phyloP scores from a whole-genome alignment of 2,329 filamentous ascomycete genomes.

The Juglanconis oblonga region DNA sequence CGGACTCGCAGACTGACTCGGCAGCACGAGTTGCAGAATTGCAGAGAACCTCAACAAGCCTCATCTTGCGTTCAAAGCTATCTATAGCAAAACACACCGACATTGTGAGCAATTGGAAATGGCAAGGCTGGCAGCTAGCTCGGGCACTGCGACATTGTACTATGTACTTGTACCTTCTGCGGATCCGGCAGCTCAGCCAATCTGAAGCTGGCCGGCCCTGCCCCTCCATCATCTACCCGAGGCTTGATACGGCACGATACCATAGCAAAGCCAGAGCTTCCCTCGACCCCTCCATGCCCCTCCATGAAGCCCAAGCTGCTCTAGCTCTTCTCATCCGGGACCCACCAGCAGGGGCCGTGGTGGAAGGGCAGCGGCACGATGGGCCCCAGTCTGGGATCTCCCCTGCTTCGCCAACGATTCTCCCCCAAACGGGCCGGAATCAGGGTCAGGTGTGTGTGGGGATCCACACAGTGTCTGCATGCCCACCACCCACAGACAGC shows the following conservation, averaged over 20 bases:
- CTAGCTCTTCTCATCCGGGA: neutral
- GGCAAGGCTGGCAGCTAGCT: constrained; percentile 5
- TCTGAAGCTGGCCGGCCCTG: constrained; percentile 9
- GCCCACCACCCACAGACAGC: neutral
- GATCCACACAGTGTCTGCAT: constrained; percentile 13
- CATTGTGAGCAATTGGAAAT: constrained; percentile 13
- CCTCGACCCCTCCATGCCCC: constrained; percentile 18
- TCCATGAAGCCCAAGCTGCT: constrained; percentile 11
- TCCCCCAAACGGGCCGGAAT: neutral
- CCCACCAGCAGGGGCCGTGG: neutral
- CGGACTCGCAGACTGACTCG: too few relatives aligned
- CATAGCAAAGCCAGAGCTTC: constrained; percentile 4
- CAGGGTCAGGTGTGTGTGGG: constrained; percentile 2
- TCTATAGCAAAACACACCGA: constrained; percentile 11
- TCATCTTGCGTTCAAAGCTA: neutral
- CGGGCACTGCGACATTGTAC: constrained; percentile 4
- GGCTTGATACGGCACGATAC: constrained; percentile 11
- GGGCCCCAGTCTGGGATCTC: neutral
- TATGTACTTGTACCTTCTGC: neutral
- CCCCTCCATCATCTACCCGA: constrained; percentile 13
- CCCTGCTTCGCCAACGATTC: neutral
- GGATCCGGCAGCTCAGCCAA: constrained; percentile 11
- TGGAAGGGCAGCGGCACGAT: neutral
- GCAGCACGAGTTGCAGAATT: neutral
- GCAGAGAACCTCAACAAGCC: neutral